phyloP scores from a whole-genome alignment of 441 rosid species.

The Cnidoscolus chayamansa region DNA sequence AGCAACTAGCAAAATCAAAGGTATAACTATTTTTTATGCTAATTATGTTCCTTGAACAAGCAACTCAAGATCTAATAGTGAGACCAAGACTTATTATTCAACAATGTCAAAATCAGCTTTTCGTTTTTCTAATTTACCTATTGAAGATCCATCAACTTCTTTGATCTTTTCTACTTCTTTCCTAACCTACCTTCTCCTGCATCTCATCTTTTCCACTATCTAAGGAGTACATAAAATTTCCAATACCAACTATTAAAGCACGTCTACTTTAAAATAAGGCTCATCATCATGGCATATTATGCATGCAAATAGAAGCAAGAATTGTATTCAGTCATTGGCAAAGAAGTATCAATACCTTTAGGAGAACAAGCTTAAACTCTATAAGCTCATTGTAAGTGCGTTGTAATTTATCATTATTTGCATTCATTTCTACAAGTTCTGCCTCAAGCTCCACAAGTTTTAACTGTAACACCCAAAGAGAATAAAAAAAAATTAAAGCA shows the following conservation, averaged over 20 bases:
- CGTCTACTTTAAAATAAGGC: not conserved
- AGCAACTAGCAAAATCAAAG: not conserved
- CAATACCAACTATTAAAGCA: not conserved
- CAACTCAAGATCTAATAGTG: not conserved
- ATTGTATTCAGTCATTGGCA: constrained; percentile 7
- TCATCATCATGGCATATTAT: not conserved
- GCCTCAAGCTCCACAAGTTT: constrained; percentile 90
- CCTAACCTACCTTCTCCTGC: not conserved
- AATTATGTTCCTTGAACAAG: constrained; percentile 8
- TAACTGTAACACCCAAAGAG: constrained; percentile 31
- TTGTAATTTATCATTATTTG: constrained; percentile 74
- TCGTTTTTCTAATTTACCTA: not conserved
- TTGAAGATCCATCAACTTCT: not conserved
- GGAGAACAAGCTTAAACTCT: constrained; percentile 77
- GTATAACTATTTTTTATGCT: not conserved
- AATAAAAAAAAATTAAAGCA: not conserved
- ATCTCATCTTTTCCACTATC: not conserved
- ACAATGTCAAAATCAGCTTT: not conserved
- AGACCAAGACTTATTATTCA: not conserved
- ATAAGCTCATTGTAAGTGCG: constrained; percentile 68
- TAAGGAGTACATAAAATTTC: not conserved
- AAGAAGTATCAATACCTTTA: constrained; percentile 53
- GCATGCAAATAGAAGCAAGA: not conserved
- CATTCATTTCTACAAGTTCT: constrained; percentile 83
- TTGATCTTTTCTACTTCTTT: not conserved